phyloP scores from a whole-genome alignment of 208 protist species.

The Acanthamoeba healyi region DNA sequence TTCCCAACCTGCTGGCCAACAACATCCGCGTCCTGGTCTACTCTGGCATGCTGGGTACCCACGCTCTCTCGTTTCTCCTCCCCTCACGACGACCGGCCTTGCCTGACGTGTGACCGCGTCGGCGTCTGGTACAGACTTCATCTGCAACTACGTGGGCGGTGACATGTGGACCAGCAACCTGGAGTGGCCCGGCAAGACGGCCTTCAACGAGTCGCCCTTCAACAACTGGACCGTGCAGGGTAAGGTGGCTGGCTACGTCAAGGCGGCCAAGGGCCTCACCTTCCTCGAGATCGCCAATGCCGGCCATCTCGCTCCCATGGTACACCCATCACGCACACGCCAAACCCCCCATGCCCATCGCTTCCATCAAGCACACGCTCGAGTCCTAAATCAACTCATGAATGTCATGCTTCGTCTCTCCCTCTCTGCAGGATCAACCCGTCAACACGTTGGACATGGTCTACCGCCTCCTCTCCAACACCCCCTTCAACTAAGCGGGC shows the following conservation, averaged over 20 bases:
- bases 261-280: constrained; percentile 4
- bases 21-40: constrained; percentile 49
- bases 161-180: constrained; percentile 50
- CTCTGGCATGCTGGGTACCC: constrained; percentile 54
- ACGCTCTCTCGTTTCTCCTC: no score
- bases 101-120: not conserved
- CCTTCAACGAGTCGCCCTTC: constrained; percentile 17
- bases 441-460: constrained; percentile 59
- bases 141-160: constrained; percentile 64
- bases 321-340: not conserved
- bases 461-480: constrained; percentile 26
- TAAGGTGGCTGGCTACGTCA: constrained; percentile 31
- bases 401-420: not conserved
- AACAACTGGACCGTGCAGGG: constrained; percentile 44
- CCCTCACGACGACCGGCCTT: not conserved
- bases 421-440: not conserved
- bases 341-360: no score
- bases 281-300: constrained; percentile 32
- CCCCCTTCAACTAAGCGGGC: constrained; percentile 4
- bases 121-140: constrained; percentile 1
- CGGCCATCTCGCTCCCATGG: constrained; percentile 53
- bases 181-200: constrained; percentile 9
- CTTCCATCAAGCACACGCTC: not conserved
- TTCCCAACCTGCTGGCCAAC: constrained; percentile 62
- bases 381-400: not conserved